Base-by-base conservation (phyloP, 2,329 filamentous ascomycete genomes). In the Colletotrichum zoysiae region DNA sequence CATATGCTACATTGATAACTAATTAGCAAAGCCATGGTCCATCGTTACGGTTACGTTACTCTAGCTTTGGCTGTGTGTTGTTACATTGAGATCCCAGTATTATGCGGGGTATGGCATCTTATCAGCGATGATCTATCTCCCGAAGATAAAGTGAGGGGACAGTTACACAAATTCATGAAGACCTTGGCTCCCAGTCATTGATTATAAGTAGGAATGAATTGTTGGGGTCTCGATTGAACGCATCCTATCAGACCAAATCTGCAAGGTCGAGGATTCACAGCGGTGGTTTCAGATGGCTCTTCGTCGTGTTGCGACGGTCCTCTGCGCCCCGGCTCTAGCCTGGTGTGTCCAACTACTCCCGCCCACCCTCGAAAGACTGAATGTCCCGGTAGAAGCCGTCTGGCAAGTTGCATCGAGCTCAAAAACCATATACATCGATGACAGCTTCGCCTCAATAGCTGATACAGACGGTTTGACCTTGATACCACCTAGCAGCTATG, bases 381-480 rank as follows among this genome's bases (percentile, higher is more conserved):
- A 12, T 9, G 9, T 42, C n/a, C 23, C 3, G 0, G 7, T 20
- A 0, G 56, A 33, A 33, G 16, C 51, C 2, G 50, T 46, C 6
- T 71, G 68, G 68, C 44, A 51, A 1, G n/a, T 57, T 5, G 44
- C 44, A 2, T 58, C 51, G 0, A 51, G 57, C 46, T 40, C 67
- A 0, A 74, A 71, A 55, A 81, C 76, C 5, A 81, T 86, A 40
- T 87, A 84, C 67, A 81, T 88, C 12, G 76, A 83, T 5, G 72
- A 74, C 0, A 73, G 69, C 1, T 83, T 87, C 58, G 82, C 84
- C 0, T 75, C 78, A 0, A 75, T 73, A 42, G 79, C 77, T 9
- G 86, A 88, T 66, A 78, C 79, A 0, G 78, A 82, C 61, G 86
- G 86, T 1, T 76, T 87, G 38, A 88, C 85, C 0, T 79, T 87